A percentile compares a stretch with the other conserved stretches of the same genome.
Conservation (phyloP, 768 basidiomycete genomes). For the Termitomyces sp. region DNA sequence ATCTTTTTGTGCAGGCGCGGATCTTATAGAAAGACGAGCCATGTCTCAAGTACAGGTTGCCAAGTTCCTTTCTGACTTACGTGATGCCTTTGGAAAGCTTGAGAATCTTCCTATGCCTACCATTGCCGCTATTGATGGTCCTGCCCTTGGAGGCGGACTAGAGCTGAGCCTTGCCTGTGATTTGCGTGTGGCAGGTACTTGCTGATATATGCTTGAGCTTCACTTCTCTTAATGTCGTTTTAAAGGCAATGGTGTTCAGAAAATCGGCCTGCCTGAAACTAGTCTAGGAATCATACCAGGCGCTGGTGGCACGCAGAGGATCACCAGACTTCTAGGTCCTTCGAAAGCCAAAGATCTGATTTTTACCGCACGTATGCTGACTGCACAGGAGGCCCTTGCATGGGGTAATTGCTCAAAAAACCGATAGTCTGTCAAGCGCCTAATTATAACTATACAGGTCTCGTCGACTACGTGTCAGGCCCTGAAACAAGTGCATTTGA, state of each 20-base stretch:
- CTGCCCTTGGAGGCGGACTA: conserved; percentile 89
- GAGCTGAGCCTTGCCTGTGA: conserved; percentile 89
- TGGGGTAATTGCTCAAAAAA: conserved; percentile 45
- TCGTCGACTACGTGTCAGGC: conserved; percentile 76
- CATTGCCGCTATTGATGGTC: conserved; percentile 89
- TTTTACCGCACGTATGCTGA: conserved; percentile 71
- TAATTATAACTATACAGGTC: conserved; percentile 41
- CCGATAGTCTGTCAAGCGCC: neutral
- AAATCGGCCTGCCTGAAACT: conserved; percentile 85
- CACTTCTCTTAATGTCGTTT: neutral
- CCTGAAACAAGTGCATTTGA: conserved; percentile 60
- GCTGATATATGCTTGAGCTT: neutral
- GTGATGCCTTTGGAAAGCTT: conserved; percentile 66
- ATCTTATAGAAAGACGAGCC: conserved; percentile 77
- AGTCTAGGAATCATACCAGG: conserved; percentile 82
- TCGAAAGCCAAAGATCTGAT: conserved; percentile 84
- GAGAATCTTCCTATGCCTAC: conserved; percentile 84
- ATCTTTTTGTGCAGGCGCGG: conserved; percentile 90
- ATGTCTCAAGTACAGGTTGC: conserved; percentile 75
- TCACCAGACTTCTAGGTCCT: conserved; percentile 70
- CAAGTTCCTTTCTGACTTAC: conserved; percentile 73
- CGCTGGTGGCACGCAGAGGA: conserved; percentile 85
- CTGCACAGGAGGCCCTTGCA: conserved; percentile 61
- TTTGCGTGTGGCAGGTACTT: conserved; percentile 79
- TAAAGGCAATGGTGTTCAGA: conserved; percentile 61